phyloP scores from a whole-genome alignment of 129 eudicot genomes.

The Dittrichia graveolens region DNA sequence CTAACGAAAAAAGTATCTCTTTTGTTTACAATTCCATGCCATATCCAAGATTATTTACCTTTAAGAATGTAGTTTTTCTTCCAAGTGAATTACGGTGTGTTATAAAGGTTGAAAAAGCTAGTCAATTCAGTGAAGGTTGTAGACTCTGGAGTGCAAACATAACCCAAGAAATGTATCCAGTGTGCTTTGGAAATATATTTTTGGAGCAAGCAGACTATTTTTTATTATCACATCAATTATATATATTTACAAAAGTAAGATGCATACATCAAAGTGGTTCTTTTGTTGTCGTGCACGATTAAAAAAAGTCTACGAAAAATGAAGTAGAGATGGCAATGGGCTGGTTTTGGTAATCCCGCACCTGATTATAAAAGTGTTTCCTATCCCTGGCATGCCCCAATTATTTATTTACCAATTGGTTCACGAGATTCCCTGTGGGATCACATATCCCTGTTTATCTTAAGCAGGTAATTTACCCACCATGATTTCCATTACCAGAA shows the following conservation, averaged over 20 bases:
- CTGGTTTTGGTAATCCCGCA: too few species aligned
- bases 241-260: background rate
- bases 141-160: background rate
- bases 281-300: slow-evolving; percentile 9
- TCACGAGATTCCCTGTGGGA: too few species aligned
- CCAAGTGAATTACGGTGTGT: background rate
- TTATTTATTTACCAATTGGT: background rate
- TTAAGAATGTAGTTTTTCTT: background rate
- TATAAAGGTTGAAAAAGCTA: too few species aligned
- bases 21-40: background rate
- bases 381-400: too few species aligned
- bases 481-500: too few species aligned
- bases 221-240: background rate
- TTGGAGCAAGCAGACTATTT: background rate
- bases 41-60: too few species aligned
- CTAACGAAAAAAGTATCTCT: background rate
- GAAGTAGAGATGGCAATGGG: too few species aligned
- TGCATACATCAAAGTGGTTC: background rate
- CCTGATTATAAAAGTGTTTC: too few species aligned
- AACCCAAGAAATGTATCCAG: background rate
- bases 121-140: background rate
- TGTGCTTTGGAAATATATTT: background rate
- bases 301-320: background rate
- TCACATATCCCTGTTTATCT: too few species aligned
- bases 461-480: too few species aligned